Base-by-base conservation (phyloP, 1,139 yeast species). In the Suzukiozyma palmioleophila region DNA sequence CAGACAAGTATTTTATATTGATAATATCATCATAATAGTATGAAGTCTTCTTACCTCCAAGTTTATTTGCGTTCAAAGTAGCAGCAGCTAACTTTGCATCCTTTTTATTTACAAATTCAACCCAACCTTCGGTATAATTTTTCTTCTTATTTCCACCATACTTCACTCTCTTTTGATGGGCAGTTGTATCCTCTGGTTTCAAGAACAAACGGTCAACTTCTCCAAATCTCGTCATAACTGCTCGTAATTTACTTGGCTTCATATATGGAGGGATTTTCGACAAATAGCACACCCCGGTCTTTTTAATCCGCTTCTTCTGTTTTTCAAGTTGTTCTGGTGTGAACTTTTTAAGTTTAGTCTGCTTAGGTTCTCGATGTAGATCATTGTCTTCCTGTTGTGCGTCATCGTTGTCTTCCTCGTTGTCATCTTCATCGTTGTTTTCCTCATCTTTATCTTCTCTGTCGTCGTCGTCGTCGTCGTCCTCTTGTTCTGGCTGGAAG, bases 71-170 rank as follows among this genome's bases (percentile, higher is more conserved):
- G 56, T 92, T 94, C 51, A 94, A 65, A 0, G 97, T 84, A 7
- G 72, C 70, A 4, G 95, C 96, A 46, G 96, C 90, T 25, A 88
- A 61, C 59, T 92, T 92, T 1, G 98, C 98, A 53, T 89, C 86
- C 51, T 75, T 77, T 57, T 92, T 92, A 54, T 79, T 77, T 13
- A 75, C 66, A 62, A 87, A 94, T 62, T 92, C 99, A 7, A 87
- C 94, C 99, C 99, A 92, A 7, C 98, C 99, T 67, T 94, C 98
- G 13, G 85, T 86, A 56, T 77, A 94, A 60, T 77, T 84, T 56
- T 76, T 76, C 64, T 90, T 90, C 62, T 88, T 89, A 60, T 92
- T 94, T n/a, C 98, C 98, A 12, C 97, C 97, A 47, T 79, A 77
- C 51, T 84, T 85, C 13, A 86, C 81, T 53, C 98, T 69, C 41